Evolutionary conservation across 2,329 filamentous ascomycete genomes (phyloP).

Genomic region (Grosmannia huntii): DNA sequence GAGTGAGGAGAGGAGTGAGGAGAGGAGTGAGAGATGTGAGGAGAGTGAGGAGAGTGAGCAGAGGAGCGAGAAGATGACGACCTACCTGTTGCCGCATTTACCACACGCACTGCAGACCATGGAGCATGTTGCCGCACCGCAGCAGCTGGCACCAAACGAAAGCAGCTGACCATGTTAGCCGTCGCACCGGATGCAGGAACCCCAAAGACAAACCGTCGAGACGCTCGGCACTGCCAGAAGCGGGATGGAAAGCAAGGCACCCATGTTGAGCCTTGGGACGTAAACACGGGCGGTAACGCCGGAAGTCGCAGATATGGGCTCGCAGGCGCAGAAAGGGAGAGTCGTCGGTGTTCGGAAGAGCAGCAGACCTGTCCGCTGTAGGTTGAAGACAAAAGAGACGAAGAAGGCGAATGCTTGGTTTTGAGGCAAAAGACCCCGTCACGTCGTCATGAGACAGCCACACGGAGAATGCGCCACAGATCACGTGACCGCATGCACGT

Average conservation of each 20-base stretch:
- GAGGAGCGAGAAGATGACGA: neutral
- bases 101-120: conserved; percentile 92
- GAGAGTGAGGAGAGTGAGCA: conserved; percentile 2
- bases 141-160: conserved; percentile 63
- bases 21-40: neutral
- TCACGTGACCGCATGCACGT: neutral
- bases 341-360: neutral
- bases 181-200: neutral
- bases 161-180: conserved; percentile 3
- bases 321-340: neutral
- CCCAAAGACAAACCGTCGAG: conserved; percentile 54
- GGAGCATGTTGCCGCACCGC: conserved; percentile 90
- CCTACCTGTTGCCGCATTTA: conserved; percentile 87
- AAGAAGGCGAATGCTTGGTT: neutral
- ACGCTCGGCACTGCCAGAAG: conserved; percentile 78
- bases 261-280: conserved; percentile 44
- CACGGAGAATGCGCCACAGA: neutral
- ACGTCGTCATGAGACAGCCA: neutral
- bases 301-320: neutral
- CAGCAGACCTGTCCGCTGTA: neutral
- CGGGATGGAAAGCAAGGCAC: conserved; percentile 79
- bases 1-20: neutral
- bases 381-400: neutral
- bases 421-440: neutral
- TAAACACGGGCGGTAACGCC: neutral